phyloP scores from a whole-genome alignment of 495 filamentous ascomycete genomes.

The Mytilinidion resinicola region DNA sequence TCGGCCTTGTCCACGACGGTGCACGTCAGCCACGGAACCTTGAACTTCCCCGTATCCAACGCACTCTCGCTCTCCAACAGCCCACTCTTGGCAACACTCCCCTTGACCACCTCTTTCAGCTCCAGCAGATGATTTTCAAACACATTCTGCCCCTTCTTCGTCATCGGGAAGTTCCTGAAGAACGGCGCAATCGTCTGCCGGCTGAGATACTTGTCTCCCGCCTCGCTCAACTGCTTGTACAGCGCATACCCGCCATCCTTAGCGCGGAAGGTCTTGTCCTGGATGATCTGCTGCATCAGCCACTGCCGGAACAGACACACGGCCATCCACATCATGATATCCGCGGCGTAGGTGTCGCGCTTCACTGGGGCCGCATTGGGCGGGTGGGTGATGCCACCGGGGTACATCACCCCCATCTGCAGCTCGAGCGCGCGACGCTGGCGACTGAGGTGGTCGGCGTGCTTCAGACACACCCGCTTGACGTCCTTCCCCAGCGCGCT shows the following conservation, averaged over 20 bases:
- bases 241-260: constrained; percentile 30
- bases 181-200: constrained; percentile 22
- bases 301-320: constrained; percentile 29
- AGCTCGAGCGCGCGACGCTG: constrained; percentile 18
- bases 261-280: constrained; percentile 17
- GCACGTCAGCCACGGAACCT: constrained; percentile 37
- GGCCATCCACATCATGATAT: constrained; percentile 35
- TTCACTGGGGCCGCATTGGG: constrained; percentile 5
- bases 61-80: constrained; percentile 11
- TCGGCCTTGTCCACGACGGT: constrained; percentile 30
- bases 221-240: constrained; percentile 17
- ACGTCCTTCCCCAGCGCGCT: constrained; percentile 13
- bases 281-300: constrained; percentile 21
- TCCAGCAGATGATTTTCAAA: constrained; percentile 27
- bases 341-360: constrained; percentile 28
- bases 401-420: constrained; percentile 8
- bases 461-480: constrained; percentile 34
- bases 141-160: constrained; percentile 28
- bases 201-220: constrained; percentile 31
- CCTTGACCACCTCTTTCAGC: constrained; percentile 27
- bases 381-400: constrained; percentile 7
- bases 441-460: constrained; percentile 34
- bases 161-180: constrained; percentile 32
- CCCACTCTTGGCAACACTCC: constrained; percentile 1
- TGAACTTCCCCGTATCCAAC: constrained; percentile 16